phyloP scores from a whole-genome alignment of 1,284 basidiomycete genomes.

The Pseudozyma tsukubaensis region DNA sequence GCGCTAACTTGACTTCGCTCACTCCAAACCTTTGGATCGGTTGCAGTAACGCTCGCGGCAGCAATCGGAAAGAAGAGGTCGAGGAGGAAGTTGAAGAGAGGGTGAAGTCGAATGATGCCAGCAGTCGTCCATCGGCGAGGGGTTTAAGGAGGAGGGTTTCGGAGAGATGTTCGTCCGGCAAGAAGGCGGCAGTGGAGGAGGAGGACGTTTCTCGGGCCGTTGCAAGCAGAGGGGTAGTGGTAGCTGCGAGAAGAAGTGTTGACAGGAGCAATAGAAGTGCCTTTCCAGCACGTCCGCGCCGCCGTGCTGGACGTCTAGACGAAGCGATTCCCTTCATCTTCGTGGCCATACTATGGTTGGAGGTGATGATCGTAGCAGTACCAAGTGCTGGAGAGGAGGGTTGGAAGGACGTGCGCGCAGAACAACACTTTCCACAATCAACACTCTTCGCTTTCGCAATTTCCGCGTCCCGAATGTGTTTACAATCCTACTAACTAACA shows the following conservation, averaged over 20 bases:
- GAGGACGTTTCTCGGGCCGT: not conserved
- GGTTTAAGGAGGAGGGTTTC: constrained; percentile 81
- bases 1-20: constrained; percentile 83
- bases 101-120: constrained; percentile 76
- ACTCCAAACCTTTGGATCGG: constrained; percentile 85
- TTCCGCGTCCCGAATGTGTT: not conserved
- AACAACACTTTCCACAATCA: constrained; percentile 8
- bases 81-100: constrained; percentile 39
- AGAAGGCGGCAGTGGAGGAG: not conserved
- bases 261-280: not conserved
- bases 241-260: not conserved
- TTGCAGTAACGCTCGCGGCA: constrained; percentile 86
- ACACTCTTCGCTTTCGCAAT: not conserved
- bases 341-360: no score
- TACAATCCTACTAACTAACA: constrained; percentile 10
- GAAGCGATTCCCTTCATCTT: no score
- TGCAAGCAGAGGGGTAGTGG: not conserved
- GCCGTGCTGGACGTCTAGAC: not conserved
- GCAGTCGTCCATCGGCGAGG: constrained; percentile 84
- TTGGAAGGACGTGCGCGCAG: not conserved
- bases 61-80: constrained; percentile 70
- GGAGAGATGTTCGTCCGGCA: constrained; percentile 47
- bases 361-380: no score
- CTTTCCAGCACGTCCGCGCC: not conserved
- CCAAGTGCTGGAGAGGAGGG: no score